phyloP scores from a whole-genome alignment of 371 early-diverging fungal species.

The Dinochytrium kinnereticum region DNA sequence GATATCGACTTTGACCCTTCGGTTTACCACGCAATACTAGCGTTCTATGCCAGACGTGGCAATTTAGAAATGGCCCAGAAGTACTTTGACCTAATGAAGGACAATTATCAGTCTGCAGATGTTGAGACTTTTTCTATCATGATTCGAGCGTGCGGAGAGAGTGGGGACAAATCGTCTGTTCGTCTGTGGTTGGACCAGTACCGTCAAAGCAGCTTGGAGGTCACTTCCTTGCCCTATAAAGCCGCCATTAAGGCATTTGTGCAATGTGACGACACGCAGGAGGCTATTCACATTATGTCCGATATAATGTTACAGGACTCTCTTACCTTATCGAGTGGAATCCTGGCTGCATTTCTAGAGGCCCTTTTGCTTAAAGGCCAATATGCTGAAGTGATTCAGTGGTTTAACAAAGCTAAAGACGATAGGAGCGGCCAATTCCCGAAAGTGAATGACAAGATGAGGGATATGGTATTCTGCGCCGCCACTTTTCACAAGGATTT shows the following conservation, averaged over 20 bases:
- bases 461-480: not conserved
- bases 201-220: slow-evolving; percentile 19
- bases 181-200: slow-evolving; percentile 18
- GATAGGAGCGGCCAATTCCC: not conserved
- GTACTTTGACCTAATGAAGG: not conserved
- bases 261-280: not conserved
- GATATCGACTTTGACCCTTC: not conserved
- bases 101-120: not conserved
- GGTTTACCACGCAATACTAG: not conserved
- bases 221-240: slow-evolving; percentile 10
- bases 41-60: not conserved
- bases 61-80: not conserved
- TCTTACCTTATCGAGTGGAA: slow-evolving; percentile 7
- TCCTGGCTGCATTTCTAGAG: slow-evolving; percentile 13
- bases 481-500: not conserved
- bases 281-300: slow-evolving; percentile 19
- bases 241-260: slow-evolving; percentile 19
- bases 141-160: not conserved
- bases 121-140: not conserved
- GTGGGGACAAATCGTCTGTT: not conserved
- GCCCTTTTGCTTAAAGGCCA: not conserved
- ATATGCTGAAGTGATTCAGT: not conserved
- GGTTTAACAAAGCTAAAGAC: not conserved
- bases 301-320: slow-evolving; percentile 22
- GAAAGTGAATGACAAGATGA: not conserved